Base-by-base conservation (phyloP, 1,284 basidiomycete species). In the Taiwanofungus camphoratus region DNA sequence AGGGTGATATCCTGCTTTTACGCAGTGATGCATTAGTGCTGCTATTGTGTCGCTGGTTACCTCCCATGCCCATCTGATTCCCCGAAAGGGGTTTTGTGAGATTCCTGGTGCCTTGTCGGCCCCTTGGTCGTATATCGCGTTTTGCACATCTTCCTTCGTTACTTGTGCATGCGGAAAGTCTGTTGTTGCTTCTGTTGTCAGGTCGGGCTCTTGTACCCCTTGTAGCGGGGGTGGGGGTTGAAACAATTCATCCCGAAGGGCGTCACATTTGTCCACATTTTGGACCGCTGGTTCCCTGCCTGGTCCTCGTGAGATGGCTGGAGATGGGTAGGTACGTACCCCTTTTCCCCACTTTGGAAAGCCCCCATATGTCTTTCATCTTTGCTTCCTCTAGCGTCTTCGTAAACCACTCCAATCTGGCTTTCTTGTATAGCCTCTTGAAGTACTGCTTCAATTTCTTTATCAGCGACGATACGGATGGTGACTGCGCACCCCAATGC, bases 41-140 rank as follows among this genome's bases (percentile, higher is more conserved):
- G 4, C 7, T 19, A 44, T 34, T 3, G 24, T 27, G 39, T 48
- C 35, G 45, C 42, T n/a, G 36, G 16, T 32, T 21, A 30, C 42
- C 9, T 44, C 42, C 45, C 55, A 57, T 2, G 53, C 51, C 49
- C 51, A 54, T 31, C 45, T 36, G 36, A 55, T 42, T 3, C 48
- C 44, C 11, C 33, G n/a, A 16, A 41, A 33, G 3, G 50, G 50
- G 6, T 51, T 38, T 8, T 49, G 47, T 23, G 42, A 45, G 1
- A 45, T 39, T 7, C 55, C 54, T 4, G 54, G 54, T 16, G 53
- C 52, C 16, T 53, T 56, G 29, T 52, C 37, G 7, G 51, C 44
- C 2, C 38, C 45, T 18, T 42, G 19, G 11, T 31, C 22, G 33
- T 35, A 44, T 6, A 57, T 39, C 2, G 55, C 50, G 3, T 32